Base-by-base conservation (phyloP, 176 grass and related monocot species). In the Neostapfia colusana region DNA sequence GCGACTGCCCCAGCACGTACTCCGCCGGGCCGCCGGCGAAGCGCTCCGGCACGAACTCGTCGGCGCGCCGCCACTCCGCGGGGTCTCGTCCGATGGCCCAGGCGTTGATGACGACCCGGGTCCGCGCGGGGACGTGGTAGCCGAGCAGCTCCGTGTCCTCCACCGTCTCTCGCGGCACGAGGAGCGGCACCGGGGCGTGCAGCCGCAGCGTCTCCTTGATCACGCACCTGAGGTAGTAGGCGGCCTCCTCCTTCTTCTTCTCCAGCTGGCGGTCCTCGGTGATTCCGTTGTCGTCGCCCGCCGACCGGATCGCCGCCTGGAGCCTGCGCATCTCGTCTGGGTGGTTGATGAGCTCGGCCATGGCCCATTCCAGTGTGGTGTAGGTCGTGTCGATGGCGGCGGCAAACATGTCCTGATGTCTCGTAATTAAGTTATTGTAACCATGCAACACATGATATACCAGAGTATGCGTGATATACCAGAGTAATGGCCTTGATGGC, bases 191-290 rank as follows among this genome's bases (percentile, higher is more conserved):
- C 11, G 92, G 85, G 28, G 85, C 67, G 57, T 88, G 92, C 63
- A 91, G 65, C 11, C 92, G 77, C 3, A 95, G 56, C 0, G 77
- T 84, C 61, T 87, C 89, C n/a, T n/a, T 91, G 72, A 91, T 56
- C 27, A 87, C 76, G 5, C 39, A 27, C 73, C 62, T 84, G 4
- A 91, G 62, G 81, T 73, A n/a, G n/a, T 73, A 0, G 1, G 10
- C 17, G 84, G 64, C 48, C n/a, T 25, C 49, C 17, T 39, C 38
- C 6, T 6, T 39, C 6, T 39, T 4, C 38, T 39, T 39, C 38
- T 39, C 38, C 8, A 4, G 8, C 40, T 21, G 51, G 51, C 23
- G 51, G 51, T 54, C 51, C 7, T 54, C 51, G 1, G 51, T 54
- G 0, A 54, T 8, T n/a, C n/a, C n/a, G n/a, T n/a, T n/a, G n/a